Evolutionary conservation across 306 rosid genomes (phyloP).

Genomic region (Gleditsia sinensis): DNA sequence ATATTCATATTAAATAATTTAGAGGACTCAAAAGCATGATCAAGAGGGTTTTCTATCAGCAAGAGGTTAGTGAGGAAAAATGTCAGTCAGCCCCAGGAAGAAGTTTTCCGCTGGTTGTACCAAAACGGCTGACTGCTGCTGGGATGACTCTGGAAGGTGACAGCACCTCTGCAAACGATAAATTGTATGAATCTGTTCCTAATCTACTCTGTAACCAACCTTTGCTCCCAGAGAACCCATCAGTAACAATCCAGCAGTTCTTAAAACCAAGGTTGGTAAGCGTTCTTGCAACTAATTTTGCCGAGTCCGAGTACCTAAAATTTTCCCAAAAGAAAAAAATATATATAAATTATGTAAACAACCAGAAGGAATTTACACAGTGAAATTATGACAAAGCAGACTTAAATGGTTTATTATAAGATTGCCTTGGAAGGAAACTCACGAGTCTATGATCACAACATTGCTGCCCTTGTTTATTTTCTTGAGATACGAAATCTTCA

Average conservation of each 20-base stretch:
- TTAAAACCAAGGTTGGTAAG: conserved; percentile 71
- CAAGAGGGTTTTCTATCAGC: conserved; percentile 23
- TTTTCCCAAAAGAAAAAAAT: background rate
- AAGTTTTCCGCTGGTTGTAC: conserved; percentile 63
- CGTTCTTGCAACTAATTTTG: conserved; percentile 76
- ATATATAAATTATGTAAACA: background rate
- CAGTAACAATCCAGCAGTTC: conserved; percentile 72
- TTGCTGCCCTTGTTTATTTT: conserved; percentile 74
- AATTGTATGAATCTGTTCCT: conserved; percentile 78
- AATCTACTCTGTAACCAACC: conserved; percentile 96
- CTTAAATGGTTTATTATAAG: background rate
- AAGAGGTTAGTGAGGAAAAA: background rate
- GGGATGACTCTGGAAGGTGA: conserved; percentile 88
- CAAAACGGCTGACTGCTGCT: conserved; percentile 55
- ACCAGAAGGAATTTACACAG: background rate
- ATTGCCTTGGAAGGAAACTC: conserved; percentile 35
- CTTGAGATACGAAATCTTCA: conserved; percentile 85
- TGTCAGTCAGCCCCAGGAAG: conserved; percentile 74
- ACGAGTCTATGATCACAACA: conserved; percentile 85
- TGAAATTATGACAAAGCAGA: background rate
- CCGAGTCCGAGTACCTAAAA: conserved; percentile 75
- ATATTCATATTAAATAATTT: background rate
- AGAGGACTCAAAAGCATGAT: conserved; percentile 31
- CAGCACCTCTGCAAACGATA: conserved; percentile 76
- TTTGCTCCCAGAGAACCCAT: conserved; percentile 85